Conservation (phyloP, 2,329 filamentous ascomycete species). For the Piedraia hortae region DNA sequence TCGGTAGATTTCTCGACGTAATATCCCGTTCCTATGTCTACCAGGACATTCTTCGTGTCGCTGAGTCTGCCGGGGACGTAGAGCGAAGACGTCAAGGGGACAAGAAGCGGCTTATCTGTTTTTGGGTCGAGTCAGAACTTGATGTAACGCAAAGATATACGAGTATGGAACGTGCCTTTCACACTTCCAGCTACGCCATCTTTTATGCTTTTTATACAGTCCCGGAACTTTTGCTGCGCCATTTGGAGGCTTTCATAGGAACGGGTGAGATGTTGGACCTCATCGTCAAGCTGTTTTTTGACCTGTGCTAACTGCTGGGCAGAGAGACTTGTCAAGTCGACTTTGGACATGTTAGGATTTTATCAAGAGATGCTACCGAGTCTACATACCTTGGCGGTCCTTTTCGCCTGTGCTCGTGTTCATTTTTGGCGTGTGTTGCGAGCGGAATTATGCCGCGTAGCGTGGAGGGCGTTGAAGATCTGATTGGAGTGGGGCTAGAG, state of each 20-base stretch:
- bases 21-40: conserved; percentile 84
- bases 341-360: too few species aligned
- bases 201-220: conserved; percentile 58
- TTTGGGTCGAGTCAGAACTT: not conserved
- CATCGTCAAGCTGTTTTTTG: conserved; percentile 87
- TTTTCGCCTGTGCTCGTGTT: conserved; percentile 4
- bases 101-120: conserved; percentile 38
- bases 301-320: conserved; percentile 66
- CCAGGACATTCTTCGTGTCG: conserved; percentile 48
- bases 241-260: conserved; percentile 76
- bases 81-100: conserved; percentile 82
- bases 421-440: too few species aligned
- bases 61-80: conserved; percentile 70
- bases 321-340: conserved; percentile 52
- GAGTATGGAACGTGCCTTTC: conserved; percentile 7
- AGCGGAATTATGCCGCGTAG: too few species aligned
- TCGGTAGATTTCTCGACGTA: conserved; percentile 58
- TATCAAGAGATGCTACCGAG: too few species aligned
- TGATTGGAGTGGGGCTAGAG: too few species aligned
- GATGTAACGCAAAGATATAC: not conserved
- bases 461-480: too few species aligned
- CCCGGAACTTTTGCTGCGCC: conserved; percentile 73
- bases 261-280: conserved; percentile 74
- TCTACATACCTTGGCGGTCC: conserved; percentile 8
- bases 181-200: conserved; percentile 14